A percentile compares a stretch with the other conserved stretches of the same genome.
phyloP scores from a whole-genome alignment of 805 yeast genomes.

The Candida michaelii region DNA sequence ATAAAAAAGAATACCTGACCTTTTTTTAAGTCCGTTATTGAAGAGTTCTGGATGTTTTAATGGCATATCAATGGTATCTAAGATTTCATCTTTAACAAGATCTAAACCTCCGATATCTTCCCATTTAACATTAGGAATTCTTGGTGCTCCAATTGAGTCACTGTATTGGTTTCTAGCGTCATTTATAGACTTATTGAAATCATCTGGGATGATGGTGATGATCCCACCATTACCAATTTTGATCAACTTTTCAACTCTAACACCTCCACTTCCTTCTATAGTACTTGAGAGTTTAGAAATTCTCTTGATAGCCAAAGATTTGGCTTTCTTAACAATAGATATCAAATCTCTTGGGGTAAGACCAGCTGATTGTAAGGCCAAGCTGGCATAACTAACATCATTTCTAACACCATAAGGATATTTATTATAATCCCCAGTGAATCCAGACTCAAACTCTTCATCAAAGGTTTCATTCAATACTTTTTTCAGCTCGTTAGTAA shows the following conservation, averaged over 20 bases:
- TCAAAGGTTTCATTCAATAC: neutral
- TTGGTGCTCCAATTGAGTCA: constrained; percentile 95
- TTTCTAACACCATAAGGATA: constrained; percentile 26
- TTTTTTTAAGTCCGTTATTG: constrained; percentile 82
- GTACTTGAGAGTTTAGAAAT: constrained; percentile 27
- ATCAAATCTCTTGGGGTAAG: constrained; percentile 79
- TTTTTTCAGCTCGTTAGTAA: constrained; percentile 21
- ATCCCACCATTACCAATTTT: constrained; percentile 56
- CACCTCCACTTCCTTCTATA: constrained; percentile 1
- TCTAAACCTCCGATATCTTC: constrained; percentile 97
- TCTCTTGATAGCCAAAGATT: constrained; percentile 54
- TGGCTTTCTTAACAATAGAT: constrained; percentile 69
- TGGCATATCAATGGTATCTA: constrained; percentile 96
- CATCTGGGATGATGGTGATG: constrained; percentile 53
- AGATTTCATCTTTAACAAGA: constrained; percentile 82
- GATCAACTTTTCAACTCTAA: constrained; percentile 23
- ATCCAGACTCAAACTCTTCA: constrained; percentile 20
- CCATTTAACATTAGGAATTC: constrained; percentile 94
- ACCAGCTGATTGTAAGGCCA: constrained; percentile 91
- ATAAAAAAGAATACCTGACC: constrained; percentile 91
- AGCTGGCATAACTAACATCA: constrained; percentile 52
- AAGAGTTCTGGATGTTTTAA: constrained; percentile 89
- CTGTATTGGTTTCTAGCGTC: constrained; percentile 85
- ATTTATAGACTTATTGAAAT: constrained; percentile 68
- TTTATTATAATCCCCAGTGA: constrained; percentile 15